Conservation (phyloP, 257 asterid genomes). For the Solanum sparsipilum region DNA sequence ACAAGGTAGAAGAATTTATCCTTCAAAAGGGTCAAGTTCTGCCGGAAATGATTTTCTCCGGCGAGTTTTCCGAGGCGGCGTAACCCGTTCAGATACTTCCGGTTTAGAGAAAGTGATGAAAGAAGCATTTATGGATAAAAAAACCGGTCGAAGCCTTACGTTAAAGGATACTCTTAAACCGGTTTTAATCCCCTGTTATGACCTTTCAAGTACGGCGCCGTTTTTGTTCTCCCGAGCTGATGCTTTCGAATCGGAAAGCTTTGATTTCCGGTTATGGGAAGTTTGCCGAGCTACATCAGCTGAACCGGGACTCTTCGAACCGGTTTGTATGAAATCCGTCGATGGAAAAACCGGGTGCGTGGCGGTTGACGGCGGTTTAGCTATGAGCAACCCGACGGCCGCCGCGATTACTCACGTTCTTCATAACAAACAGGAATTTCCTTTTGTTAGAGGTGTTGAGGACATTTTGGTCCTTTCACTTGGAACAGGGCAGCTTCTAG, state of each 20-base stretch:
- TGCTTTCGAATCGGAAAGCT: conserved; percentile 89
- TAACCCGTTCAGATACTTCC: conserved; percentile 16
- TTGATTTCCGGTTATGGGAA: conserved; percentile 93
- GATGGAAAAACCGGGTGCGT: conserved; percentile 78
- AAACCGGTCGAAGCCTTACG: conserved; percentile 57
- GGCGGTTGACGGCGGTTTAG: conserved; percentile 79
- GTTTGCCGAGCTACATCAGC: conserved; percentile 89
- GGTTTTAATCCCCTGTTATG: conserved; percentile 88
- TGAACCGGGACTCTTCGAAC: conserved; percentile 67
- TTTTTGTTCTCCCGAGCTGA: conserved; percentile 92
- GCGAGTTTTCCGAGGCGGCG: conserved; percentile 34
- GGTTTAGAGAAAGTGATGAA: conserved; percentile 66
- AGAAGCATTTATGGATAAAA: conserved; percentile 57
- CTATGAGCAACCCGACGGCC: conserved; percentile 91
- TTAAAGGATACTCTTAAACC: conserved; percentile 82
- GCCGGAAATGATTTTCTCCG: conserved; percentile 29
- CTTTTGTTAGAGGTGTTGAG: conserved; percentile 92
- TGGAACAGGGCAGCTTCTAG: conserved; percentile 60
- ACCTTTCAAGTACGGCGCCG: conserved; percentile 78
- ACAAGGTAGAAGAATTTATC: conserved; percentile 46
- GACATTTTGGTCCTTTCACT: conserved; percentile 91
- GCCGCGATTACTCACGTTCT: conserved; percentile 97
- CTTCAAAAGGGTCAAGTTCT: conserved; percentile 11
- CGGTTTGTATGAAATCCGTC: conserved; percentile 61
- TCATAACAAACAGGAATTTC: conserved; percentile 92